These are phyloP conservation scores for Pyricularia sp. DNA, from an alignment of 2,329 filamentous ascomycete genomes.

Conservation along the genomic window DNA sequence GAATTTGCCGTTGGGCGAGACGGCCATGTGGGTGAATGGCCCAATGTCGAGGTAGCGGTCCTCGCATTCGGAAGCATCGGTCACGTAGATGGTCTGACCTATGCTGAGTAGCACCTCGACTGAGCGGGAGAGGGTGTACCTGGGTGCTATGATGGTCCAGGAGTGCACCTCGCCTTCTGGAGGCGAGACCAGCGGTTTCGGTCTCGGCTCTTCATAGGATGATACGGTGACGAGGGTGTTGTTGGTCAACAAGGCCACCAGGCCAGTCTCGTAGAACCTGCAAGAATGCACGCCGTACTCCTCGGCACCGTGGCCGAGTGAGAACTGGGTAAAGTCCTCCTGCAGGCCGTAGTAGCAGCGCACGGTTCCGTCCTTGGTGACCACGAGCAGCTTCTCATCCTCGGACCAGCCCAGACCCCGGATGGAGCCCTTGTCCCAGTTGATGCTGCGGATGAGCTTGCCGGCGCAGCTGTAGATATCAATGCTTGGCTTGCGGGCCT, in stretches of 20 bases:
- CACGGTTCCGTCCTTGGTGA: slow-evolving; percentile 83
- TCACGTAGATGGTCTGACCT: slow-evolving; percentile 71
- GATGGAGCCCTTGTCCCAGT: slow-evolving; percentile 86
- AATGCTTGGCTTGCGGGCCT: slow-evolving; percentile 71
- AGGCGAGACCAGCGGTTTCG: slow-evolving; percentile 67
- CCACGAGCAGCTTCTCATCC: slow-evolving; percentile 81
- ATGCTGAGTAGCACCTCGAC: slow-evolving; percentile 89
- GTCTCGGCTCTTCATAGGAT: slow-evolving; percentile 82
- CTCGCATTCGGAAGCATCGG: slow-evolving; percentile 84
- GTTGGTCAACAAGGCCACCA: slow-evolving; percentile 84
- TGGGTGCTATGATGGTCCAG: slow-evolving; percentile 83
- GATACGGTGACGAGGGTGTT: slow-evolving; percentile 82
- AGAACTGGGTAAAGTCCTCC: slow-evolving; percentile 91
- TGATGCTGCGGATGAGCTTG: slow-evolving; percentile 74
- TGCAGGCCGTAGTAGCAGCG: slow-evolving; percentile 87
- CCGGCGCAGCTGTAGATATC: slow-evolving; percentile 92
- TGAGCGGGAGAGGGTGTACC: slow-evolving; percentile 80
- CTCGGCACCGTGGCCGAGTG: slow-evolving; percentile 80
- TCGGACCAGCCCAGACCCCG: slow-evolving; percentile 93
- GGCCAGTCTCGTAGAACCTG: slow-evolving; percentile 84
- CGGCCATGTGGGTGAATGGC: slow-evolving; percentile 81
- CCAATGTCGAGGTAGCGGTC: slow-evolving; percentile 87
- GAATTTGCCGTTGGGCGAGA: slow-evolving; percentile 85
- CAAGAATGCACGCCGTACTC: slow-evolving; percentile 82
- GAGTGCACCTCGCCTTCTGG: slow-evolving; percentile 74